These are phyloP conservation scores for Citrus sp. DNA, from an alignment of 345 rosid species.

Conservation along the genomic window DNA sequence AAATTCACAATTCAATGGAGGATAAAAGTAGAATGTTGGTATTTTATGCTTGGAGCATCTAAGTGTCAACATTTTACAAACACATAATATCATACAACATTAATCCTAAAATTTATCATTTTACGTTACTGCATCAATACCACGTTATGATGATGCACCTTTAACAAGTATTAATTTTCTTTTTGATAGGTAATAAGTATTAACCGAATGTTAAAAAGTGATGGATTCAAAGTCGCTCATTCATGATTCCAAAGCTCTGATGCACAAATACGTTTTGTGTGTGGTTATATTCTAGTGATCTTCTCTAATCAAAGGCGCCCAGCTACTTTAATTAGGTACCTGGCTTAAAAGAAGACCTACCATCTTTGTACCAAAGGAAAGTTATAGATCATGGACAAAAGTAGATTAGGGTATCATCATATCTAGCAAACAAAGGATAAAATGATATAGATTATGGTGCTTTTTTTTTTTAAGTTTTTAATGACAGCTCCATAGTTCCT, in stretches of 20 bases:
- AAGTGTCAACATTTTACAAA: neutral
- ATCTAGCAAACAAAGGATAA: neutral
- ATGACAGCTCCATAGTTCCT: slow-evolving; percentile 4
- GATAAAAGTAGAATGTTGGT: slow-evolving; percentile 17
- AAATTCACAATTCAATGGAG: neutral
- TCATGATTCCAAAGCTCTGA: slow-evolving; percentile 10
- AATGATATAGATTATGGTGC: neutral
- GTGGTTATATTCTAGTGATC: neutral
- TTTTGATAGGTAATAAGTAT: too few species aligned
- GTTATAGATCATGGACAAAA: neutral
- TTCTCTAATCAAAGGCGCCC: neutral
- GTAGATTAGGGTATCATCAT: neutral
- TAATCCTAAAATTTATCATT: too few species aligned
- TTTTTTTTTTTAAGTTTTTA: neutral
- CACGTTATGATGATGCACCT: neutral
- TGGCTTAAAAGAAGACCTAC: slow-evolving; percentile 1
- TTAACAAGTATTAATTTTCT: neutral
- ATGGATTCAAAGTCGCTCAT: neutral
- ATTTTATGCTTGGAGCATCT: slow-evolving; percentile 5
- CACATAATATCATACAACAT: neutral
- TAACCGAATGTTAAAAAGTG: neutral
- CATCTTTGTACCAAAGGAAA: slow-evolving; percentile 8
- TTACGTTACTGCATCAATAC: too few species aligned
- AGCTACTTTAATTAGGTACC: neutral
- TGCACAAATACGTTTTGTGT: neutral